Conservation (phyloP, 208 protist genomes). For the Trichomonas vaginalis region DNA sequence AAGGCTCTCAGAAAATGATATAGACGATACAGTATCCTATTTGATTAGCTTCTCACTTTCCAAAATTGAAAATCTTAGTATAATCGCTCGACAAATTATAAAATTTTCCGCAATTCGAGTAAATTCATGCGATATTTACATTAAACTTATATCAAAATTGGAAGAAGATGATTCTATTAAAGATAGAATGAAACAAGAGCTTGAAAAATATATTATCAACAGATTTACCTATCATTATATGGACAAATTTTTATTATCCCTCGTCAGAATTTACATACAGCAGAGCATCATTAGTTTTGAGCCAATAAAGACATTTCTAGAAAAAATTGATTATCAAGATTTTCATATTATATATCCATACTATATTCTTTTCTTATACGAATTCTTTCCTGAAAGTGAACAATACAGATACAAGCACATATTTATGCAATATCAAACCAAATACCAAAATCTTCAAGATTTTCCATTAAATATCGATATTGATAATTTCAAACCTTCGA, state of each 20-base stretch:
- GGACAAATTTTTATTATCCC: not conserved
- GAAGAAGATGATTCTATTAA: not conserved
- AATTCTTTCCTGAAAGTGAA: not conserved
- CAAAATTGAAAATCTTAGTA: not conserved
- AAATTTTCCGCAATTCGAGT: not conserved
- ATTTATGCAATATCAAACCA: not conserved
- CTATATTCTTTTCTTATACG: not conserved
- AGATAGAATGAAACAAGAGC: not conserved
- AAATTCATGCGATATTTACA: not conserved
- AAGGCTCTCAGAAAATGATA: not conserved
- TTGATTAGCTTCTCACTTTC: not conserved
- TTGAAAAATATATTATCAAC: not conserved
- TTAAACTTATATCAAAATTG: not conserved
- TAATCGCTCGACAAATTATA: not conserved
- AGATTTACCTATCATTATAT: not conserved
- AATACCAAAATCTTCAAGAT: not conserved
- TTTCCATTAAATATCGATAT: too few relatives aligned
- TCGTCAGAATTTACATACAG: not conserved
- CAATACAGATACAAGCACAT: not conserved
- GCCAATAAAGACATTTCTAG: not conserved
- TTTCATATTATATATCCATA: not conserved
- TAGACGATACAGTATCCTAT: not conserved
- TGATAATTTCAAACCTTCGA: too few relatives aligned
- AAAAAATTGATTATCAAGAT: not conserved
- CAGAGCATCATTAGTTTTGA: not conserved